These are phyloP conservation scores for Colletotrichum liriopes DNA, from an alignment of 2,329 filamentous ascomycete genomes.

Conservation along the genomic window DNA sequence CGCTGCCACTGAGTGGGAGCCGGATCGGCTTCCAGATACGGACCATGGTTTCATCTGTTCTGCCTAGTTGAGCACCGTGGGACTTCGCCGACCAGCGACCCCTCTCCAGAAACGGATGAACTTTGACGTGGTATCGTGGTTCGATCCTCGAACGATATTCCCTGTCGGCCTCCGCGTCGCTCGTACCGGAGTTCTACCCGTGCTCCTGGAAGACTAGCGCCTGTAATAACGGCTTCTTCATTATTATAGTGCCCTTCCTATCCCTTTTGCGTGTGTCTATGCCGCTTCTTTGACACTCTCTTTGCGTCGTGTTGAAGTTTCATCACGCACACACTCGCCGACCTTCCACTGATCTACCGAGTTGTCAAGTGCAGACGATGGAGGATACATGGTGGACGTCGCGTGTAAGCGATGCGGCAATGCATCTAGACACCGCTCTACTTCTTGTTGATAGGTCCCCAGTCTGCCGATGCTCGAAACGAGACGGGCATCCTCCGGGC, in stretches of 20 bases:
- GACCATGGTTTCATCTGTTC: conserved; percentile 30
- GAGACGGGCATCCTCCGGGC: conserved; percentile 3
- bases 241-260: conserved; percentile 24
- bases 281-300: conserved; percentile 3
- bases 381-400: background rate
- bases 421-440: background rate
- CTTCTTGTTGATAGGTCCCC: background rate
- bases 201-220: conserved; percentile 3
- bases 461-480: conserved; percentile 16
- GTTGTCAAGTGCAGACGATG: conserved; percentile 6
- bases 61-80: conserved; percentile 18
- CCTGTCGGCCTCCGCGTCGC: conserved; percentile 15
- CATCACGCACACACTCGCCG: conserved; percentile 5
- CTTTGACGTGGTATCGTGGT: conserved; percentile 12
- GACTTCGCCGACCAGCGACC: conserved; percentile 19
- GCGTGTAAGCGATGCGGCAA: conserved; percentile 16
- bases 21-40: conserved; percentile 18
- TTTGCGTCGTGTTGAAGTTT: conserved; percentile 14
- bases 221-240: conserved; percentile 4
- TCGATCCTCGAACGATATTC: conserved; percentile 19
- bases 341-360: background rate
- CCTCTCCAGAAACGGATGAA: conserved; percentile 16
- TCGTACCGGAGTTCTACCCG: conserved; percentile 14
- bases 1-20: conserved; percentile 7
- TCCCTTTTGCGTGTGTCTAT: conserved; percentile 4